phyloP scores from a whole-genome alignment of 116 monocot species.

The Trichopus zeylanicus region DNA sequence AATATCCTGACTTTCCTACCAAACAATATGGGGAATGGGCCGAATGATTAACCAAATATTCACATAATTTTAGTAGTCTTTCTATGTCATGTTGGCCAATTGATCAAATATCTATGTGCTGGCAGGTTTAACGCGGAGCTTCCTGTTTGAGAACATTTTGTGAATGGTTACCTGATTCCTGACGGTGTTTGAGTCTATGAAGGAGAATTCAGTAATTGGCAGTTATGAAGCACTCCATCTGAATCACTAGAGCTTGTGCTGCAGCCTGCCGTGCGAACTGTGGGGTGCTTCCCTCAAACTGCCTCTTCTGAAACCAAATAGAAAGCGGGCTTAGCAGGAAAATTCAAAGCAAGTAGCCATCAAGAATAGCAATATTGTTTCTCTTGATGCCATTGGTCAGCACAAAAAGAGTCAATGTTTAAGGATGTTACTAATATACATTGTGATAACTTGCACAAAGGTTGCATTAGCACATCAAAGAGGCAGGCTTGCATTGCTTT shows the following conservation, averaged over 20 bases:
- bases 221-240: conserved; percentile 12
- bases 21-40: too few relatives aligned
- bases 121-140: neutral
- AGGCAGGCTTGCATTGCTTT: conserved; percentile 19
- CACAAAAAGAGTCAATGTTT: conserved; percentile 26
- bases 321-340: conserved; percentile 5
- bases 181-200: conserved; percentile 26
- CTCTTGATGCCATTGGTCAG: neutral
- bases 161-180: neutral
- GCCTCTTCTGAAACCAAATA: conserved; percentile 12
- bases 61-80: too few relatives aligned
- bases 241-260: conserved; percentile 52
- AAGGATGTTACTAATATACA: conserved; percentile 32
- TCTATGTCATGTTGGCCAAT: neutral
- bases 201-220: conserved; percentile 16
- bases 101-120: neutral
- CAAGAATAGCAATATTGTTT: conserved; percentile 13
- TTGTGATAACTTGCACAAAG: conserved; percentile 4
- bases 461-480: conserved; percentile 7
- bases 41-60: too few relatives aligned
- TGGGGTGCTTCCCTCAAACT: conserved; percentile 12
- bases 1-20: too few relatives aligned
- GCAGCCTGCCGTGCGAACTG: conserved; percentile 22
- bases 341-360: conserved; percentile 19
- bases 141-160: neutral